A percentile compares a stretch with the other conserved stretches of the same genome.
Conservation (phyloP, 2,329 filamentous ascomycete genomes). For the Cadophora gregata region DNA sequence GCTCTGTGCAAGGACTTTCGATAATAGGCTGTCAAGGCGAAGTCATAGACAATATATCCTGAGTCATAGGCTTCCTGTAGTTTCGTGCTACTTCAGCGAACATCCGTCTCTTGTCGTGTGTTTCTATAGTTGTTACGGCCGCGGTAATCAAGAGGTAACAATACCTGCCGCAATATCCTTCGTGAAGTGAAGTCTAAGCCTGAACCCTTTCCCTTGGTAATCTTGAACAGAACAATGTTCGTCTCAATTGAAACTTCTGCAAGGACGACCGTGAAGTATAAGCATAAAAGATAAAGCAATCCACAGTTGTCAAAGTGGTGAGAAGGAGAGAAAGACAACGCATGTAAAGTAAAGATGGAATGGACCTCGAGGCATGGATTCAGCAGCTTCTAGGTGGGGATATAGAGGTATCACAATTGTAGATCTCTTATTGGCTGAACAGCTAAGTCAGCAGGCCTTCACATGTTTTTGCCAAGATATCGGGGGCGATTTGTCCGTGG, state of each 20-base stretch:
- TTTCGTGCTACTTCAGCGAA: not conserved
- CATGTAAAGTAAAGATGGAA: not conserved
- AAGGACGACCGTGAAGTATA: not conserved
- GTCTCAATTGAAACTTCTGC: not conserved
- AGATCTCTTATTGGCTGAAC: not conserved
- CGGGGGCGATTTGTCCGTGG: not conserved
- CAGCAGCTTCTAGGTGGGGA: constrained; percentile 8
- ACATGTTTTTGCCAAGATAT: constrained; percentile 17
- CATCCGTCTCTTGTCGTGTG: constrained; percentile 6
- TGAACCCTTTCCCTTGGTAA: not conserved
- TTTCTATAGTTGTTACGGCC: constrained; percentile 4
- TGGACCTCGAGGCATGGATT: not conserved
- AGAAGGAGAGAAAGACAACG: not conserved
- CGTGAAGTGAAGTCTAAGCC: not conserved
- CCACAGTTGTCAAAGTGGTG: too few species aligned
- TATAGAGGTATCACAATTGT: not conserved
- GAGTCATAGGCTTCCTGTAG: too few species aligned
- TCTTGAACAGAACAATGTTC: not conserved
- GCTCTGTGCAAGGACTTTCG: not conserved
- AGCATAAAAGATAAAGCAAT: constrained; percentile 1
- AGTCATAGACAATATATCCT: not conserved
- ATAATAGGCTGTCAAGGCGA: not conserved
- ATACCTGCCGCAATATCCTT: not conserved
- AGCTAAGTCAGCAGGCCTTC: constrained; percentile 15
- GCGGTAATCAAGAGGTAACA: not conserved